Evolutionary conservation across 2,329 filamentous ascomycete genomes (phyloP).

Genomic region (Myriangium duriaei): DNA sequence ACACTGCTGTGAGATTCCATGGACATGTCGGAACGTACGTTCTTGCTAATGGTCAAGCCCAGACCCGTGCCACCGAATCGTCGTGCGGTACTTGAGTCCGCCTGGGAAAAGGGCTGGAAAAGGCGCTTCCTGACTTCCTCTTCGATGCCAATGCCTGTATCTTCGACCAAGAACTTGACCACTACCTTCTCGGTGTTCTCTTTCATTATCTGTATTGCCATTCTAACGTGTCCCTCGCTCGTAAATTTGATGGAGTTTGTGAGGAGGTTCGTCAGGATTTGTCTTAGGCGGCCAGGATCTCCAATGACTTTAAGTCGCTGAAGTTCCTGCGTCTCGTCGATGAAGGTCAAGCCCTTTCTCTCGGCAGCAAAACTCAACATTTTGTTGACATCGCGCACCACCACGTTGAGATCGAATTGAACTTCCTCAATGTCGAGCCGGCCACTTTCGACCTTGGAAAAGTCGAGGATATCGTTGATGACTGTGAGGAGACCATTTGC

Average conservation of each 20-base stretch:
- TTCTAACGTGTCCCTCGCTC: conserved; percentile 52
- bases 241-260: conserved; percentile 71
- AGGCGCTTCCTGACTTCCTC: conserved; percentile 60
- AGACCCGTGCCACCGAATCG: conserved; percentile 70
- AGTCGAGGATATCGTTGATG: conserved; percentile 65
- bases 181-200: conserved; percentile 54
- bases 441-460: conserved; percentile 74
- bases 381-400: conserved; percentile 68
- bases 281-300: conserved; percentile 70
- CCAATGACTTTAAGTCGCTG: conserved; percentile 66
- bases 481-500: conserved; percentile 73
- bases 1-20: neutral
- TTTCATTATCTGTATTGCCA: conserved; percentile 50
- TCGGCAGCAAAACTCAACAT: conserved; percentile 80
- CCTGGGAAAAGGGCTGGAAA: conserved; percentile 73
- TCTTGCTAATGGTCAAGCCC: conserved; percentile 70
- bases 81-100: conserved; percentile 65
- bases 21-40: conserved; percentile 26
- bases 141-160: conserved; percentile 72
- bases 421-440: conserved; percentile 68
- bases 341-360: conserved; percentile 63
- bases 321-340: conserved; percentile 50
- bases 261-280: conserved; percentile 69
- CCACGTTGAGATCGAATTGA: conserved; percentile 61
- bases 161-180: conserved; percentile 60